These are phyloP conservation scores for Alnus rubra DNA, from an alignment of 306 rosid genomes.

Conservation along the genomic window DNA sequence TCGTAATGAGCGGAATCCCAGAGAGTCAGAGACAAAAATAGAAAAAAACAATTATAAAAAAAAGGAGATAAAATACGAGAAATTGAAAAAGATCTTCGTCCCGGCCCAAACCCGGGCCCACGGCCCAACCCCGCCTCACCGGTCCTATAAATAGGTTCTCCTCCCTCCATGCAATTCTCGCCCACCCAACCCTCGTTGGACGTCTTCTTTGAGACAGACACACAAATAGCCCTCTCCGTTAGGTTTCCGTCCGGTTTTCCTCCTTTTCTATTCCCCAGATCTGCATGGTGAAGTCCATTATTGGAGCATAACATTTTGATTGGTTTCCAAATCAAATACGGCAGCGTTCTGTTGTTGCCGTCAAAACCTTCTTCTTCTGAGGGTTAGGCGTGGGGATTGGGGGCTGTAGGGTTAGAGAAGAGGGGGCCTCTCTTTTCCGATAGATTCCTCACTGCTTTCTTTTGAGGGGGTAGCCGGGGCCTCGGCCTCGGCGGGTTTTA, in stretches of 20 bases:
- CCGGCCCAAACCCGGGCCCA: slow-evolving; percentile 32
- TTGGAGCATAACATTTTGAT: slow-evolving; percentile 15
- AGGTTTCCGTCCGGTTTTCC: not conserved
- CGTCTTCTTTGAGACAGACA: slow-evolving; percentile 2
- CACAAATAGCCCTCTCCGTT: not conserved
- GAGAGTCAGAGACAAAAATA: not conserved
- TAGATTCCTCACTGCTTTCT: slow-evolving; percentile 58
- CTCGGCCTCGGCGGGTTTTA: slow-evolving; percentile 99
- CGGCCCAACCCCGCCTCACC: slow-evolving; percentile 30
- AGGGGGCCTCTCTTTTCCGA: slow-evolving; percentile 47
- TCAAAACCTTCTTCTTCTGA: slow-evolving; percentile 45
- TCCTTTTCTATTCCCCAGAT: slow-evolving; percentile 19
- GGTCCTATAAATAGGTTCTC: slow-evolving; percentile 46
- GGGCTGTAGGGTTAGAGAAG: slow-evolving; percentile 35
- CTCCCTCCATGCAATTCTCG: slow-evolving; percentile 67
- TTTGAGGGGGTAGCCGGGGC: slow-evolving; percentile 99
- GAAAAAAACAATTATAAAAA: not conserved
- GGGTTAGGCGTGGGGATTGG: slow-evolving; percentile 62
- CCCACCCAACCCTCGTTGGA: slow-evolving; percentile 43
- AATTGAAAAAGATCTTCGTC: slow-evolving; percentile 19
- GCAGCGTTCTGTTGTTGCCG: no score
- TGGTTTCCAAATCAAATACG: not conserved
- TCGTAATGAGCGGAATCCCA: slow-evolving; percentile 12
- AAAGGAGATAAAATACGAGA: slow-evolving; percentile 20
- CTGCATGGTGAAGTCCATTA: slow-evolving; percentile 44